phyloP scores from a whole-genome alignment of 495 filamentous ascomycete species.

The Physcia stellaris region DNA sequence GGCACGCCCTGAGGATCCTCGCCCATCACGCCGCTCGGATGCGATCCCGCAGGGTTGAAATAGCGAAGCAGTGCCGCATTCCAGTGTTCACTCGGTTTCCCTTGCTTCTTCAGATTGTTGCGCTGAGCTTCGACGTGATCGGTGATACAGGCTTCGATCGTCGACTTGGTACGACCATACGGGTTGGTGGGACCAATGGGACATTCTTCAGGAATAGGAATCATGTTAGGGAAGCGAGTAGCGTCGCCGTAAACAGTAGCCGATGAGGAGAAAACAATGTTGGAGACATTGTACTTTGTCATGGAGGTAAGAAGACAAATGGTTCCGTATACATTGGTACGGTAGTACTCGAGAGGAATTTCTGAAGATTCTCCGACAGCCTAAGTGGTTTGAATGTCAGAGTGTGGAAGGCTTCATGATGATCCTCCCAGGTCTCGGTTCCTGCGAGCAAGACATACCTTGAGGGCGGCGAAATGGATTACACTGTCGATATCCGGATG shows the following conservation, averaged over 20 bases:
- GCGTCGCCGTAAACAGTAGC: conserved; percentile 97
- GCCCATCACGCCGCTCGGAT: conserved; percentile 95
- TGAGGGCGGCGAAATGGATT: conserved; percentile 95
- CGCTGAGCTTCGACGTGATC: conserved; percentile 83
- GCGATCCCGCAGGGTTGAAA: conserved; percentile 93
- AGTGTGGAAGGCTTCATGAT: background rate
- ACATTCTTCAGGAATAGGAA: conserved; percentile 94
- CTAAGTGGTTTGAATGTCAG: conserved; percentile 25
- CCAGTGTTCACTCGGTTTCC: conserved; percentile 67
- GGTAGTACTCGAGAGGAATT: conserved; percentile 94
- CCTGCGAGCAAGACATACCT: conserved; percentile 42
- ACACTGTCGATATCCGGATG: conserved; percentile 93
- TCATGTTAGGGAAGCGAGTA: conserved; percentile 93
- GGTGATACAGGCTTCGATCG: conserved; percentile 79
- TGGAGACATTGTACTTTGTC: conserved; percentile 76
- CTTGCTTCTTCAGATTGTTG: conserved; percentile 65
- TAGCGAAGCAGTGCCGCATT: conserved; percentile 90
- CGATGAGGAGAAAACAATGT: conserved; percentile 96
- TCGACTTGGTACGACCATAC: conserved; percentile 89
- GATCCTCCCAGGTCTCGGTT: background rate
- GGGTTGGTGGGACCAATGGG: conserved; percentile 94
- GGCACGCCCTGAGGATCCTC: conserved; percentile 94
- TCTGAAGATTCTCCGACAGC: conserved; percentile 93
- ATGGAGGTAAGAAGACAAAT: conserved; percentile 79
- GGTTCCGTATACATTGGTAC: conserved; percentile 88